phyloP scores from a whole-genome alignment of 2,329 filamentous ascomycete genomes.

The Colletotrichum orbiculare region DNA sequence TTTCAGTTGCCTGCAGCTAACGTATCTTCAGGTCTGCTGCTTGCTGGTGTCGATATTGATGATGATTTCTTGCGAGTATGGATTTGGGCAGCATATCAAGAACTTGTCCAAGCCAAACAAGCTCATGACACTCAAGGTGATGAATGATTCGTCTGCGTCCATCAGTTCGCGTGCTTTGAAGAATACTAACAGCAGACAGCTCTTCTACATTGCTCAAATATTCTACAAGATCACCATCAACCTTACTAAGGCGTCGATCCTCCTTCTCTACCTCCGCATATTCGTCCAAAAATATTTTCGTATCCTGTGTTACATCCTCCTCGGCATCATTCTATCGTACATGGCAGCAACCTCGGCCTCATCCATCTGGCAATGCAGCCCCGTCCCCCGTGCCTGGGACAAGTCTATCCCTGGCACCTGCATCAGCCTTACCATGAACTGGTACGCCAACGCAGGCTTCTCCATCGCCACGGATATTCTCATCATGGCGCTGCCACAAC shows the following conservation, averaged over 20 bases:
- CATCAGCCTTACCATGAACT: constrained; percentile 34
- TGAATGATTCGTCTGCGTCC: background rate
- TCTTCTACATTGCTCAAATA: constrained; percentile 63
- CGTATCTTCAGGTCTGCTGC: constrained; percentile 46
- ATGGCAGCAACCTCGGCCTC: constrained; percentile 56
- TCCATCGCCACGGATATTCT: constrained; percentile 38
- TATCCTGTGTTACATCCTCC: constrained; percentile 52
- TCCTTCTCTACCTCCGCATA: constrained; percentile 65
- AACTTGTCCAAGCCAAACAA: constrained; percentile 48
- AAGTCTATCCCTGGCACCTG: constrained; percentile 51
- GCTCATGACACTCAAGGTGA: constrained; percentile 50
- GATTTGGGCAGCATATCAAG: constrained; percentile 54
- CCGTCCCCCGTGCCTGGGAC: constrained; percentile 52
- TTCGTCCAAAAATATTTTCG: constrained; percentile 61
- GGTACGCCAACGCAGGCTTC: constrained; percentile 34
- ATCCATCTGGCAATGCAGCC: constrained; percentile 62
- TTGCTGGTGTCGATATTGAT: constrained; percentile 51
- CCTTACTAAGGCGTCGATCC: constrained; percentile 63
- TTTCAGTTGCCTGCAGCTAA: background rate
- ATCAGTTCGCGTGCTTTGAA: background rate
- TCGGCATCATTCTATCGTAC: constrained; percentile 57
- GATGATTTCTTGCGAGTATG: constrained; percentile 53
- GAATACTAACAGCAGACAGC: constrained; percentile 42
- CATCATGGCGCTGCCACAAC: constrained; percentile 44
- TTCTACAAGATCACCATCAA: constrained; percentile 66